phyloP scores from a whole-genome alignment of 192 early-diverging fungal genomes.

The Spizellomyces punctatus region DNA sequence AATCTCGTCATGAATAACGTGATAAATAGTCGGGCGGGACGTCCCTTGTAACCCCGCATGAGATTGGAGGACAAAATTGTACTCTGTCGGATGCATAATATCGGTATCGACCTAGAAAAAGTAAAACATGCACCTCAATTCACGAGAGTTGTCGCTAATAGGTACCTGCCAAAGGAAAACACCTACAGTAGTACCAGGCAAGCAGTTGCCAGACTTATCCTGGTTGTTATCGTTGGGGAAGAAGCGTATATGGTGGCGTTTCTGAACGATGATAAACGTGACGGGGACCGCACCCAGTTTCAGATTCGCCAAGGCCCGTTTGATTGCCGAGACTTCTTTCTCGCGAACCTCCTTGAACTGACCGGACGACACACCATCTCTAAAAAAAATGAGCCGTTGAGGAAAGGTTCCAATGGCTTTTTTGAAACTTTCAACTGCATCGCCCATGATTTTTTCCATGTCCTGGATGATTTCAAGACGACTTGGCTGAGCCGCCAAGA shows the following conservation, averaged over 20 bases:
- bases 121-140: neutral
- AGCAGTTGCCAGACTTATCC: conserved; percentile 79
- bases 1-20: conserved; percentile 85
- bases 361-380: conserved; percentile 68
- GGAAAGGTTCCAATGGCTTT: conserved; percentile 46
- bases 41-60: conserved; percentile 91
- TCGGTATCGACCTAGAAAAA: conserved; percentile 54
- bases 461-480: conserved; percentile 52
- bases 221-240: conserved; percentile 67
- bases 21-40: conserved; percentile 85
- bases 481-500: conserved; percentile 42
- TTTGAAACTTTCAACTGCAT: conserved; percentile 38
- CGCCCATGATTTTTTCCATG: conserved; percentile 37
- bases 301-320: conserved; percentile 37
- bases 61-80: conserved; percentile 85
- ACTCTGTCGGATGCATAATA: conserved; percentile 78
- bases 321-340: conserved; percentile 52
- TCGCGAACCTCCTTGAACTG: conserved; percentile 59
- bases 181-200: conserved; percentile 72
- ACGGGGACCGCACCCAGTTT: conserved; percentile 29
- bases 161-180: no score
- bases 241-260: conserved; percentile 65
- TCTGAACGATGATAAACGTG: conserved; percentile 59
- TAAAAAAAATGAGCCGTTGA: conserved; percentile 59
- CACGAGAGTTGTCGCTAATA: no score